Conservation (phyloP, 305 asterid species). For the Fraxinus paxiana region DNA sequence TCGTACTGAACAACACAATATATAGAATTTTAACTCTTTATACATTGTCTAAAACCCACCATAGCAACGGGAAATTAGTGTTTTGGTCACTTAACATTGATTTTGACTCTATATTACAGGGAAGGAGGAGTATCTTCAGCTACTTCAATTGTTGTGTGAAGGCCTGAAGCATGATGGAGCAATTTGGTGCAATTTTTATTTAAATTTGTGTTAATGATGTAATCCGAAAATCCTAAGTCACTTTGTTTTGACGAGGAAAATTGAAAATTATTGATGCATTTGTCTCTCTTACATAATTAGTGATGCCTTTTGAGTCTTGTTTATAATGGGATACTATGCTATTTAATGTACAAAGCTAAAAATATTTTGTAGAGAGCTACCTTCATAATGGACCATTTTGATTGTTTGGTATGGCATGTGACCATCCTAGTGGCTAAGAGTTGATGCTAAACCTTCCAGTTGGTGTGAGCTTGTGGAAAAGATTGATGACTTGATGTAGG, state of each 20-base stretch:
- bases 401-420: neutral
- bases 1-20: neutral
- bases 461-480: neutral
- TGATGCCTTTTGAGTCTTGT: neutral
- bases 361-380: neutral
- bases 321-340: neutral
- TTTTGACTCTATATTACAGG: constrained; percentile 33
- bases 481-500: neutral
- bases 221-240: neutral
- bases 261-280: neutral
- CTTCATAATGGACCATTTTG: neutral
- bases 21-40: too few relatives aligned
- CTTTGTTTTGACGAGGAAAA: neutral
- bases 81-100: neutral
- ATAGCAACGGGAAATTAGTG: neutral
- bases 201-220: constrained; percentile 2
- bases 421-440: neutral
- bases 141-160: constrained; percentile 79
- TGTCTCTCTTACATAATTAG: neutral
- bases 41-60: too few relatives aligned
- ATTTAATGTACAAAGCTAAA: neutral
- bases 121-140: constrained; percentile 72
- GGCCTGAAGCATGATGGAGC: constrained; percentile 33
- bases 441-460: neutral
- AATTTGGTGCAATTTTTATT: constrained; percentile 13